Conservation (phyloP, 2,329 filamentous ascomycete species). For the Fusarium nelsonii region DNA sequence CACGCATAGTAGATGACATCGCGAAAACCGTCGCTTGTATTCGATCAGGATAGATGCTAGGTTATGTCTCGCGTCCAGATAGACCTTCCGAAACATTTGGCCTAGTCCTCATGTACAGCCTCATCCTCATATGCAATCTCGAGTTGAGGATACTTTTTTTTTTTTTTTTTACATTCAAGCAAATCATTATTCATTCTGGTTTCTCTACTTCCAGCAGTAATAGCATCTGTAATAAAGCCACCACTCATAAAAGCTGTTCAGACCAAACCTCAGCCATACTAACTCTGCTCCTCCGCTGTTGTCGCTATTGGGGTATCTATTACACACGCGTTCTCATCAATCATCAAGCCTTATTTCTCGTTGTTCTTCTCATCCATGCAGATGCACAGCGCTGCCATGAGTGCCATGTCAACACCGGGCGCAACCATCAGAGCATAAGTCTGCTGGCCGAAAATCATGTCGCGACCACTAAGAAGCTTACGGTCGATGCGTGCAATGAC, state of each 20-base stretch:
- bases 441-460: constrained; percentile 71
- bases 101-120: neutral
- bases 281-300: neutral
- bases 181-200: neutral
- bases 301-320: constrained; percentile 23
- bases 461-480: constrained; percentile 67
- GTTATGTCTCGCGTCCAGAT: too few species aligned
- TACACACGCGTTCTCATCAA: neutral
- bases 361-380: constrained; percentile 74
- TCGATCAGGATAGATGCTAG: too few species aligned
- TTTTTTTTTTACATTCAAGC: neutral
- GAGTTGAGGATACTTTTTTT: neutral
- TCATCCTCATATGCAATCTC: neutral
- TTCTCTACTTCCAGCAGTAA: neutral
- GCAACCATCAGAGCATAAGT: constrained; percentile 74
- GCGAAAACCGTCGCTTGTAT: too few species aligned
- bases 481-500: constrained; percentile 71
- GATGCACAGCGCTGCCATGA: constrained; percentile 76
- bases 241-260: neutral
- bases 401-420: constrained; percentile 73
- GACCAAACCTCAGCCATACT: neutral
- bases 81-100: too few species aligned
- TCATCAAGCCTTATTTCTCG: constrained; percentile 29
- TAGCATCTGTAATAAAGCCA: neutral
- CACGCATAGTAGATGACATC: too few species aligned